Base-by-base conservation (phyloP, 106 monocot genomes). In the Hemerocallis citrina region DNA sequence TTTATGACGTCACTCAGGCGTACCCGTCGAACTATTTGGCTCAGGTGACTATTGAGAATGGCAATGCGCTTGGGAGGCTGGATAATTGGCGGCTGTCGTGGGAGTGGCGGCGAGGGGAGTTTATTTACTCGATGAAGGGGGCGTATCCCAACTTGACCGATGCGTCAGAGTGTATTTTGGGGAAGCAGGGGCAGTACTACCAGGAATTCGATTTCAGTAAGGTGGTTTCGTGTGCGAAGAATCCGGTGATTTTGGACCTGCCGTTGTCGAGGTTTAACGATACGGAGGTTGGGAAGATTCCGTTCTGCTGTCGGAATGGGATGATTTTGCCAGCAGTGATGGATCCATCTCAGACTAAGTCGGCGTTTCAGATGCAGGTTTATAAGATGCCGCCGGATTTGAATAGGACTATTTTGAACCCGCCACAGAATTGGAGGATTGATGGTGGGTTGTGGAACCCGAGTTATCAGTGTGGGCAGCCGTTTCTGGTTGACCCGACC, bases 351-450 rank as follows among this genome's bases (percentile, higher is more conserved):
- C 81, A 74, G 67, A 44, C 93, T 4, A 21, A 33, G 17, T 85
- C 93, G 0, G 70, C 89, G 7, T 93, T 93, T 66, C 93, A 85
- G 67, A 35, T 93, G 13, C 74, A 93, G 61, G 93, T 93, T 0
- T 89, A 34, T 66, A 93, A 93, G 75, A 93, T 93, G 89, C 89
- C 93, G 27, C 93, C 93, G 4, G 77, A 93, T 55, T 42, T 89
- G 43, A 85, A 89, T 64, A 62, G 79, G 34, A 89, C 88, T 31
- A 45, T 35, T 52, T 45, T 93, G 4, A 67, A 16, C 38, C 85
- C 93, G 0, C 93, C 93, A 3, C 44, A 59, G 64, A 82, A 70
- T 30, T 93, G 64, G 59, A 60, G 61, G 35, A 88, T 93, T 60
- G 17, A 59, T 34, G 92, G 92, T 13, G 75, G 60, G 12, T 6